These are phyloP conservation scores for Triticum urartu DNA, from an alignment of 176 grass and related monocot genomes.

Conservation along the genomic window DNA sequence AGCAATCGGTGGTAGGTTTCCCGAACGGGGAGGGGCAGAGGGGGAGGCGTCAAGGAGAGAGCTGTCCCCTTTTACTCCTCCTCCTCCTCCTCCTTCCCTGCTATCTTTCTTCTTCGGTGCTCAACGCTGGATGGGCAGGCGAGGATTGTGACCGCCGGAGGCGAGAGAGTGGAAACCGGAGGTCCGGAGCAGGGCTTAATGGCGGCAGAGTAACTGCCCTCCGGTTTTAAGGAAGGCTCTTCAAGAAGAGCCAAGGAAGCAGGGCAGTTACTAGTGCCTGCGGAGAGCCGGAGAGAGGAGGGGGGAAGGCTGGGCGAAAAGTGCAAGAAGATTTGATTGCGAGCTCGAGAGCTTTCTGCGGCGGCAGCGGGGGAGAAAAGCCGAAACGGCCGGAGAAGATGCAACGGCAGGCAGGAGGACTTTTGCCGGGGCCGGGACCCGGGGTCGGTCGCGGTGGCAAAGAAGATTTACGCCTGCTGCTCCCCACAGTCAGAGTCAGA, in stretches of 20 bases:
- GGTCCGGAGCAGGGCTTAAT: background rate
- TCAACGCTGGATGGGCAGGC: no score
- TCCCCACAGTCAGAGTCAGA: background rate
- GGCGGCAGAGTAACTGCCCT: constrained; percentile 17
- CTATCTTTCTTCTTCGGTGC: background rate
- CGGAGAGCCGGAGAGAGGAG: background rate
- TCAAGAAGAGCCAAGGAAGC: constrained; percentile 4
- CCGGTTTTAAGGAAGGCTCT: constrained; percentile 20
- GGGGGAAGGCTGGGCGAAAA: background rate
- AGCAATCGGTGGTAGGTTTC: background rate
- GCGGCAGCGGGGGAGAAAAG: background rate
- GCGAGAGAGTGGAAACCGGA: constrained; percentile 12
- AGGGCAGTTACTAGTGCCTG: background rate
- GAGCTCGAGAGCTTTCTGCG: background rate
- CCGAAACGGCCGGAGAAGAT: background rate
- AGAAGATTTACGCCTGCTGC: background rate
- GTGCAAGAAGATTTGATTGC: background rate
- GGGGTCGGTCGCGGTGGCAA: background rate
- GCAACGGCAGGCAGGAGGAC: background rate
- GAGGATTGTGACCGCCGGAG: background rate
- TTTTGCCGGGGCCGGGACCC: constrained; percentile 9
- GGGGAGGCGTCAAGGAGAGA: background rate
- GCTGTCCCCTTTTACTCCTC: constrained; percentile 21
- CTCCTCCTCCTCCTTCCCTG: no score
- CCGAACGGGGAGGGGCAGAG: background rate